Evolutionary conservation across 192 early-diverging fungal species (phyloP), one percentile per base, ranked within the genome.

Genomic region (Gorgonomyces haynaldii): DNA sequence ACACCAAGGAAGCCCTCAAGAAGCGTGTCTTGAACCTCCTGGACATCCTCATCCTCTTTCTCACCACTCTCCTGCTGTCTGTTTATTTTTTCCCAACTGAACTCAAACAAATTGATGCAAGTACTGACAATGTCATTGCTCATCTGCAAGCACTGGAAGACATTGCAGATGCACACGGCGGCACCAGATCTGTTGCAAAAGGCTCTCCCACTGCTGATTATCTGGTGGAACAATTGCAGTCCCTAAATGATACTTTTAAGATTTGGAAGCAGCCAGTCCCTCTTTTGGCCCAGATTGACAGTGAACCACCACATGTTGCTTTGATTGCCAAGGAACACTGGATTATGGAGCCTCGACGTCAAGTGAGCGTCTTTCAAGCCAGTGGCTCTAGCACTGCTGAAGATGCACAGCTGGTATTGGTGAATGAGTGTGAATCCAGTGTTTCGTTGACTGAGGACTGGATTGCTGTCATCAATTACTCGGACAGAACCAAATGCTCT

Each of bases 181-280:
- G 50, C 22, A 49, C 64, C 30, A 42, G 64, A 15, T 45, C 48
- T 15, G 60, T 66, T 17, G 32, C 38, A 20, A 58, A 51, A 19
- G 60, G 60, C 51, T 49, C 32, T 30, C 56, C 46, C 8, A 42
- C 49, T 8, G 64, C 51, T 5, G 48, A 52, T 6, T 64, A 64
- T 27, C 23, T 64, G 19, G 20, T 30, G 31, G 20, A 6, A 1
- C 31, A 32, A 25, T 27, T 66, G 4, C 47, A 47, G 37, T 52
- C 38, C 20, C 24, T 17, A 13, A 41, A 41, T 16, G 16, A 17
- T 23, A 41, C 39, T 4, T 41, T 41, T 16, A 41, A 12, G 4
- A 13, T 31, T 16, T 37, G 29, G 24, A 50, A 7, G 4, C 34
- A 50, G 35, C 23, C 9, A 3, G 48, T 50, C 2, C n/a, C 29